These are phyloP conservation scores for Mixia osmundae DNA, from an alignment of 1,284 basidiomycete genomes.

Conservation along the genomic window DNA sequence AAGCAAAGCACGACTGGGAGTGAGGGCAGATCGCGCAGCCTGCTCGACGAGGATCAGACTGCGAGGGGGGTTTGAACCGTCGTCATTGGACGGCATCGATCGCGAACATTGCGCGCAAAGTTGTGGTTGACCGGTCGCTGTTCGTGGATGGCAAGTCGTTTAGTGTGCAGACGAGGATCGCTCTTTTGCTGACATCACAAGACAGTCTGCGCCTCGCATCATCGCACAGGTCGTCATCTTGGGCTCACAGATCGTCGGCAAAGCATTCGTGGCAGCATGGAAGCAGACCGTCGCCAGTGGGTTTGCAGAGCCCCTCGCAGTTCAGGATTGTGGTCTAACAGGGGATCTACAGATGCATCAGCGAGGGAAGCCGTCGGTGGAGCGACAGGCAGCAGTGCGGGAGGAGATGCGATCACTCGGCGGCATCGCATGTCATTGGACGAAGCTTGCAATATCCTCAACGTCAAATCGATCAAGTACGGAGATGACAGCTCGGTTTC, in stretches of 20 bases:
- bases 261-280: conserved; percentile 73
- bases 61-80: too few species aligned
- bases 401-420: conserved; percentile 45
- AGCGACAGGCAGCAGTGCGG: neutral
- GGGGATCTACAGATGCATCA: neutral
- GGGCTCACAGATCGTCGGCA: conserved; percentile 64
- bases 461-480: conserved; percentile 35
- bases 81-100: too few species aligned
- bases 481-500: conserved; percentile 11
- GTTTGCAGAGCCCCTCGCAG: conserved; percentile 20
- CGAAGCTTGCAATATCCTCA: conserved; percentile 83
- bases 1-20: too few species aligned
- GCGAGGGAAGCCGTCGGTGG: conserved; percentile 3
- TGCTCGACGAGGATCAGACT: too few species aligned
- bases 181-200: too few species aligned
- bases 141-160: too few species aligned
- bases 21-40: too few species aligned
- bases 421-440: conserved; percentile 84
- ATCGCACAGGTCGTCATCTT: conserved; percentile 61
- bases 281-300: conserved; percentile 78
- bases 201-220: conserved; percentile 28
- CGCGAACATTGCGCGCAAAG: too few species aligned
- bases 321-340: neutral
- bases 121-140: too few species aligned
- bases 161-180: too few species aligned